Base-by-base conservation (phyloP, 2,329 filamentous ascomycete species). In the Cladosporium sp. region DNA sequence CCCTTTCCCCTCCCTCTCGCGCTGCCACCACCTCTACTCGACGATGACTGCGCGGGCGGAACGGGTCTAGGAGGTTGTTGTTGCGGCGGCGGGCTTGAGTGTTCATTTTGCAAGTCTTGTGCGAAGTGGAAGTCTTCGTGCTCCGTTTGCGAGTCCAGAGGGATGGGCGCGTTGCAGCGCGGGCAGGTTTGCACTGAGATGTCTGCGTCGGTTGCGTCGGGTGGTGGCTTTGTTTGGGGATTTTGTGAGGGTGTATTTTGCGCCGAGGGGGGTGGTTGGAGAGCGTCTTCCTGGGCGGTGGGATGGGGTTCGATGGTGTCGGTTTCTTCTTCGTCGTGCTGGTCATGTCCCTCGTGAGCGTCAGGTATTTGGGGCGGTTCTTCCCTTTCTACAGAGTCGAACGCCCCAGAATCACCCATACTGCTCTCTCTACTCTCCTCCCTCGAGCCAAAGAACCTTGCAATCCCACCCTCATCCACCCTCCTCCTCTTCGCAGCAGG, bases 61-160 rank as follows among this genome's bases (percentile, higher is more conserved):
- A 52, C 49, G 1, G 60, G 57, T 37, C 57, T 58, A 44, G 50
- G 52, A 15, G n/a, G n/a, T n/a, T n/a, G n/a, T n/a, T n/a, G n/a
- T n/a, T n/a, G n/a, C n/a, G n/a, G n/a, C n/a, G 56, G 54, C 7
- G 62, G 54, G 30, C 47, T 61, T 8, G 57, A 76, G 71, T 86
- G 79, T 58, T 85, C 77, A 51, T 83, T 79, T 57, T 91, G 85
- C 24, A 99, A 76, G 60, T 92, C 87, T 70, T 88, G 89, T 40
- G 93, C 93, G 70, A 96, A 86, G 70, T 99, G 93, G 85, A 91
- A 97, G 68, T 99, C 93, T 48, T 85, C 77, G 67, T 99, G 93
- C 69, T 88, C 91, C 57, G 84, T 79, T 59, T 79, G 78, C 50
- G 85, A 80, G 20, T 73, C 64, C 34, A 76, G 73, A 11, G 77